Percentiles rank a stretch among this genome's conserved stretches.
phyloP scores from a whole-genome alignment of 495 filamentous ascomycete genomes.

The Penicillium taxi region DNA sequence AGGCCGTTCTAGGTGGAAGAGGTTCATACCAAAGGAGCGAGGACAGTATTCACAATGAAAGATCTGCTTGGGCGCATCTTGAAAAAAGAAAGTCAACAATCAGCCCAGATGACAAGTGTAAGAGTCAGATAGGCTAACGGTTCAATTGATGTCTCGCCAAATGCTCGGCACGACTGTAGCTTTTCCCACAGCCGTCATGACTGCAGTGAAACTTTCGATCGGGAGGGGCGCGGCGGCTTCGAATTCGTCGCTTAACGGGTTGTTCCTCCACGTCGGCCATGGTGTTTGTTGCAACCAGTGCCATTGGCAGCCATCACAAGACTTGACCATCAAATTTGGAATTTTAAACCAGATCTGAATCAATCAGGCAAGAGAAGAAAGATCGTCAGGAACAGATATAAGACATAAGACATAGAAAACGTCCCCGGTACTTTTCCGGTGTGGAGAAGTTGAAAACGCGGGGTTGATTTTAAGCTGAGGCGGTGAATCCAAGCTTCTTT shows the following conservation, averaged over 20 bases:
- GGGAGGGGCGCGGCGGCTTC: slow-evolving; percentile 59
- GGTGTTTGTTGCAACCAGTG: slow-evolving; percentile 12
- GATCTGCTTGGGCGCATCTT: slow-evolving; percentile 83
- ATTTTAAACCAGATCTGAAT: background rate
- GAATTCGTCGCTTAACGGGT: slow-evolving; percentile 23
- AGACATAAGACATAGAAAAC: too few species aligned
- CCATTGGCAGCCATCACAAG: slow-evolving; percentile 19
- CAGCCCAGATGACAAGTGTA: too few species aligned
- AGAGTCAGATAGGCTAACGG: too few species aligned
- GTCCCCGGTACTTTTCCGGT: too few species aligned
- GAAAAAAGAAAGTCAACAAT: too few species aligned
- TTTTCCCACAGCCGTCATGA: slow-evolving; percentile 84
- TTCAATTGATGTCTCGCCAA: slow-evolving; percentile 95
- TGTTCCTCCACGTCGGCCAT: slow-evolving; percentile 23
- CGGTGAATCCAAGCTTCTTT: too few species aligned
- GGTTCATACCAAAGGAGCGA: slow-evolving; percentile 81
- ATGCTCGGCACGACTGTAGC: slow-evolving; percentile 94
- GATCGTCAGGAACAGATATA: background rate
- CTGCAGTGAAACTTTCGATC: slow-evolving; percentile 96
- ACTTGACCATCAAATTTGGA: background rate
- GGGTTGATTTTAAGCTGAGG: too few species aligned
- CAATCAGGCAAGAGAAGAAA: background rate
- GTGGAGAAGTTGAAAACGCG: slow-evolving; percentile 1
- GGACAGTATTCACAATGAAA: slow-evolving; percentile 92
- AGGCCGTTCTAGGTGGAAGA: too few species aligned